Evolutionary conservation across 1,139 yeast genomes (phyloP).

Genomic region (Fermentozyma sake): DNA sequence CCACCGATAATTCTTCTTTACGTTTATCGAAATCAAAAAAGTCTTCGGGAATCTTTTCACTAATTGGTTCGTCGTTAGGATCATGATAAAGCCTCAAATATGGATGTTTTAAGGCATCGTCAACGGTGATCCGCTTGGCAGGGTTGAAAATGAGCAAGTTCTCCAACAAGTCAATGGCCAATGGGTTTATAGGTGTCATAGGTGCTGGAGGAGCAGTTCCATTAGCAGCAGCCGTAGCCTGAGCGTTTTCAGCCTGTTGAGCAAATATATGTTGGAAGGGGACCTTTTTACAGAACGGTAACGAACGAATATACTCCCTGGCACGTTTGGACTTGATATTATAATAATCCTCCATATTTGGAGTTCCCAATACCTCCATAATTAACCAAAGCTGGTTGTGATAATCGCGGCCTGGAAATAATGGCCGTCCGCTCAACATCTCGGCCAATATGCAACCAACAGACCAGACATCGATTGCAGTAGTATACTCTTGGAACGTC

Average conservation of each 20-base stretch:
- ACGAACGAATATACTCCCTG: conserved; percentile 72
- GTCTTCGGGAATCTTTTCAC: conserved; percentile 66
- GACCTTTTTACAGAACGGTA: conserved; percentile 60
- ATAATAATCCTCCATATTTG: conserved; percentile 73
- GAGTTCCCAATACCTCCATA: conserved; percentile 88
- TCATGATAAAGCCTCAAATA: conserved; percentile 78
- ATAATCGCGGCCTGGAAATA: conserved; percentile 93
- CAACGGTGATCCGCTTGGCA: conserved; percentile 68
- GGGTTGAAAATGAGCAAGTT: conserved; percentile 80
- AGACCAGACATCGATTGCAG: conserved; percentile 96
- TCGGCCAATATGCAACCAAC: conserved; percentile 96
- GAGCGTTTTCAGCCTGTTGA: conserved; percentile 9
- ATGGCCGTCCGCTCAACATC: conserved; percentile 79
- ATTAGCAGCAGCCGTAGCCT: conserved; percentile 10
- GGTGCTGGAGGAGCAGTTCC: conserved; percentile 1
- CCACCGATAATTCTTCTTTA: conserved; percentile 65
- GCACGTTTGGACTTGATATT: conserved; percentile 83
- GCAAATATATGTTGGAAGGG: conserved; percentile 33
- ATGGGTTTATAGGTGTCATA: conserved; percentile 40
- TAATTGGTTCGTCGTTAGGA: conserved; percentile 76
- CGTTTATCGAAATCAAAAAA: conserved; percentile 80
- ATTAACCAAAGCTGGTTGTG: conserved; percentile 84
- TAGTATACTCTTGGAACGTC: conserved; percentile 87
- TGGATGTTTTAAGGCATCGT: conserved; percentile 78
- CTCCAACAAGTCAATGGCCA: conserved; percentile 74